phyloP scores from a whole-genome alignment of 352 stramenopile genomes.

The Lagenidium sp. region DNA sequence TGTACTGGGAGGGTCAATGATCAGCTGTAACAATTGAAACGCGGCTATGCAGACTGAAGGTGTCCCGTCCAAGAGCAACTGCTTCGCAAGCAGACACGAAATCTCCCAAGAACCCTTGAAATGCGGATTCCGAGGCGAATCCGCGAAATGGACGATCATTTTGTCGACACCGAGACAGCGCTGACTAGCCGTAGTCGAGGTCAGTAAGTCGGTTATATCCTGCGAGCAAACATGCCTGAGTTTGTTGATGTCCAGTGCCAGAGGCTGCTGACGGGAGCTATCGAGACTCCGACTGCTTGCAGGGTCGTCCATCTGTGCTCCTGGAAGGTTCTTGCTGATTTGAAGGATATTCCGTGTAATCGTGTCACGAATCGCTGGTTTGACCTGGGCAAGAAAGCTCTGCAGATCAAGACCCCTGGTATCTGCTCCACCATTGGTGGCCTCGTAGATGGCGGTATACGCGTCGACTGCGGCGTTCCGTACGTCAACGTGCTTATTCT shows the following conservation, averaged over 20 bases:
- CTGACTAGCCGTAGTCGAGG: constrained; percentile 22
- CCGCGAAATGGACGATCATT: constrained; percentile 31
- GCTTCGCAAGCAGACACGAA: constrained; percentile 53
- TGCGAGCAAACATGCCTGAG: constrained; percentile 36
- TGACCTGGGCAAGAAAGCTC: constrained; percentile 48
- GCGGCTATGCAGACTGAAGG: constrained; percentile 37
- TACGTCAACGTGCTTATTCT: constrained; percentile 82
- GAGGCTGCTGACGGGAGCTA: constrained; percentile 34
- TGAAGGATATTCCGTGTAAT: constrained; percentile 72
- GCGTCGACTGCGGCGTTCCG: constrained; percentile 56
- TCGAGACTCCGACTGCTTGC: constrained; percentile 34
- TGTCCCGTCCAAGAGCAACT: constrained; percentile 43
- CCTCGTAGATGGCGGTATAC: constrained; percentile 66
- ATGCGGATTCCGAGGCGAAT: constrained; percentile 18
- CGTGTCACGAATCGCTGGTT: constrained; percentile 57
- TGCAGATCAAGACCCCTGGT: constrained; percentile 38
- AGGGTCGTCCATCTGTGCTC: constrained; percentile 1
- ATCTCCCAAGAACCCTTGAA: constrained; percentile 69
- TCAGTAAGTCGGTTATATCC: constrained; percentile 47
- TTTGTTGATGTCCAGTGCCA: constrained; percentile 56
- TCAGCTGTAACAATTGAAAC: constrained; percentile 44
- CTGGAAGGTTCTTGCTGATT: constrained; percentile 32
- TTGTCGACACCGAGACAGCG: constrained; percentile 48
- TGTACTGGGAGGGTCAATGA: constrained; percentile 32
- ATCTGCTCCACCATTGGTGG: constrained; percentile 34